phyloP scores from a whole-genome alignment of 768 basidiomycete species.

The Hirschioporus abietinus region DNA sequence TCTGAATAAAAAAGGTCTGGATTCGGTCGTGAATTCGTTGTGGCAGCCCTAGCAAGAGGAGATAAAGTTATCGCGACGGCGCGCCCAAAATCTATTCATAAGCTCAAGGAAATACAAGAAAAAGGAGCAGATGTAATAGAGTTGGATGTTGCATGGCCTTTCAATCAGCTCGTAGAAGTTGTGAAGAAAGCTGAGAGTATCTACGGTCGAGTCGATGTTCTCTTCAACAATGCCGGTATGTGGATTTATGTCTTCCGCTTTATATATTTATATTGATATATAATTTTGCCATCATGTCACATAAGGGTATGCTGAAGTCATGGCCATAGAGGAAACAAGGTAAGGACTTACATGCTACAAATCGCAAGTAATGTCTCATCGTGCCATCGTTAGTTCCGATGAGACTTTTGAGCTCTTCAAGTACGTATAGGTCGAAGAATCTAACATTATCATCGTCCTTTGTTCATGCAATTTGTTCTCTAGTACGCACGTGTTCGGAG shows the following conservation, averaged over 20 bases:
- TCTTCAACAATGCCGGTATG: conserved; percentile 49
- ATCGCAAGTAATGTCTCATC: background rate
- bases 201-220: conserved; percentile 38
- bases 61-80: conserved; percentile 32
- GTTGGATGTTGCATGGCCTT: conserved; percentile 27
- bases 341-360: conserved; percentile 2
- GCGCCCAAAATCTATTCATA: conserved; percentile 20
- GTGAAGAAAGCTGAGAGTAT: conserved; percentile 32
- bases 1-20: conserved; percentile 29
- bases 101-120: conserved; percentile 27
- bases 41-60: conserved; percentile 21
- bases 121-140: conserved; percentile 30
- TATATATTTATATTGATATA: conserved; percentile 19
- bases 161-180: conserved; percentile 27
- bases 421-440: conserved; percentile 10
- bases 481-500: conserved; percentile 40
- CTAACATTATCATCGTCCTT: conserved; percentile 1
- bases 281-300: background rate
- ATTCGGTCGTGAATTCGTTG: conserved; percentile 31
- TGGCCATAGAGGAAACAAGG: conserved; percentile 26
- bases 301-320: conserved; percentile 22
- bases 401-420: conserved; percentile 24
- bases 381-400: conserved; percentile 18
- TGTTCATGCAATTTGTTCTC: background rate
- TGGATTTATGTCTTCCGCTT: conserved; percentile 33